phyloP scores from a whole-genome alignment of 352 stramenopile genomes.

The Pythium monospermum region DNA sequence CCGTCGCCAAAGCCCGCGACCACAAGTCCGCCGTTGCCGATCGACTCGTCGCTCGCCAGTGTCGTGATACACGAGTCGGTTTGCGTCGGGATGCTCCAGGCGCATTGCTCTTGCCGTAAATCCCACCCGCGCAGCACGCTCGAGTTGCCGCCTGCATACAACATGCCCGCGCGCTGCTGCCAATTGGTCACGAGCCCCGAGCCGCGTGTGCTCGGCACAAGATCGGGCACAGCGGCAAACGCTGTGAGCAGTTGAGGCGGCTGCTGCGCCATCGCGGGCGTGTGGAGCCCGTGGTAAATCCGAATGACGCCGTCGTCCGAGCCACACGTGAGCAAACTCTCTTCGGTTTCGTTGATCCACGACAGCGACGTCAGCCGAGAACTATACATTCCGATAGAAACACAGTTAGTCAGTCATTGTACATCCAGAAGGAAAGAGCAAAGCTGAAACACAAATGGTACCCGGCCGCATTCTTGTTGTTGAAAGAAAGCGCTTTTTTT shows the following conservation, averaged over 20 bases:
- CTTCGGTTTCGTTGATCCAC: slow-evolving; percentile 96
- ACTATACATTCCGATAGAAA: slow-evolving; percentile 21
- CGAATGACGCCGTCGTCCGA: slow-evolving; percentile 96
- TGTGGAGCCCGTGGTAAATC: slow-evolving; percentile 90
- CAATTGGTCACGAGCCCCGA: slow-evolving; percentile 96
- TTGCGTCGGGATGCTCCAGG: slow-evolving; percentile 75
- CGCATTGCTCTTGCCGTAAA: slow-evolving; percentile 89
- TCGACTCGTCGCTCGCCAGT: slow-evolving; percentile 73
- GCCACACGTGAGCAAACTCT: slow-evolving; percentile 93
- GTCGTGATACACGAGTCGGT: slow-evolving; percentile 90
- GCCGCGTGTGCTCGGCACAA: slow-evolving; percentile 84
- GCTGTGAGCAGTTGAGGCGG: slow-evolving; percentile 85
- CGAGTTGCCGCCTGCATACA: slow-evolving; percentile 93
- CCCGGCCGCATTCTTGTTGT: slow-evolving; percentile 79
- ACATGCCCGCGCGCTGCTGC: slow-evolving; percentile 87
- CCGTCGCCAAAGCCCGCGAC: slow-evolving; percentile 94
- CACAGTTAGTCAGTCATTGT: background rate
- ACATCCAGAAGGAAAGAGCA: background rate
- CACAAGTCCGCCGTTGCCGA: slow-evolving; percentile 66
- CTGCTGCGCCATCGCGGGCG: slow-evolving; percentile 29
- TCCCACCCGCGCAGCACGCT: slow-evolving; percentile 93
- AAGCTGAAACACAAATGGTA: slow-evolving; percentile 19
- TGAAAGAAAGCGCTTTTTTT: slow-evolving; percentile 75
- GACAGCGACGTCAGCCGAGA: slow-evolving; percentile 91
- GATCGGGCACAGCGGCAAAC: slow-evolving; percentile 92